These are phyloP conservation scores for Candida chauliodis DNA, from an alignment of 805 yeast genomes.

Conservation along the genomic window DNA sequence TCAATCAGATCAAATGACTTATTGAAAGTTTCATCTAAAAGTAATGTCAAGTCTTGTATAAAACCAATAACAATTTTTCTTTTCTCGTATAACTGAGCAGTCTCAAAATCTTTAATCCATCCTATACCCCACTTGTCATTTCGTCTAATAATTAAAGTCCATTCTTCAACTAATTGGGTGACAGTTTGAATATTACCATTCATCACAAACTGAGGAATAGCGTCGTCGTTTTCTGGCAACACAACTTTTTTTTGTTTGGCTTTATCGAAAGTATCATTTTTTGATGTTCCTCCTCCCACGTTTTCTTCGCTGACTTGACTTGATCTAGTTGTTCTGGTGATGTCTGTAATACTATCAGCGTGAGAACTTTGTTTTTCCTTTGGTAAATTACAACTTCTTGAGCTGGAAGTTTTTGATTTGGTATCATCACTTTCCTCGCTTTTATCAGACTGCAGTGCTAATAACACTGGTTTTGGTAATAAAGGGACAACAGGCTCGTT, in stretches of 20 bases:
- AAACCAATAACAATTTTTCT: conserved; percentile 36
- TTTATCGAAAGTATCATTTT: not conserved
- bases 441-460: not conserved
- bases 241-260: conserved; percentile 1
- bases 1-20: conserved; percentile 35
- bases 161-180: conserved; percentile 38
- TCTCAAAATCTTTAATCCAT: conserved; percentile 74
- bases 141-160: conserved; percentile 39
- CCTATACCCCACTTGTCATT: conserved; percentile 38
- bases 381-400: too few species aligned
- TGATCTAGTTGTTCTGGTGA: not conserved
- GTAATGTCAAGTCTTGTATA: conserved; percentile 30
- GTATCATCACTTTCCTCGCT: not conserved
- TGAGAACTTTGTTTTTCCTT: not conserved
- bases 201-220: conserved; percentile 21
- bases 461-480: not conserved
- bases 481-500: not conserved
- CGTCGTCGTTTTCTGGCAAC: conserved; percentile 1
- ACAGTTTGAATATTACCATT: conserved; percentile 30
- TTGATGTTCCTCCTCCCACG: not conserved
- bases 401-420: not conserved
- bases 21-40: not conserved
- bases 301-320: too few species aligned
- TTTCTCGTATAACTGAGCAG: conserved; percentile 39
- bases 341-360: not conserved